phyloP scores from a whole-genome alignment of 768 basidiomycete species.

The Saitozyma podzolica region DNA sequence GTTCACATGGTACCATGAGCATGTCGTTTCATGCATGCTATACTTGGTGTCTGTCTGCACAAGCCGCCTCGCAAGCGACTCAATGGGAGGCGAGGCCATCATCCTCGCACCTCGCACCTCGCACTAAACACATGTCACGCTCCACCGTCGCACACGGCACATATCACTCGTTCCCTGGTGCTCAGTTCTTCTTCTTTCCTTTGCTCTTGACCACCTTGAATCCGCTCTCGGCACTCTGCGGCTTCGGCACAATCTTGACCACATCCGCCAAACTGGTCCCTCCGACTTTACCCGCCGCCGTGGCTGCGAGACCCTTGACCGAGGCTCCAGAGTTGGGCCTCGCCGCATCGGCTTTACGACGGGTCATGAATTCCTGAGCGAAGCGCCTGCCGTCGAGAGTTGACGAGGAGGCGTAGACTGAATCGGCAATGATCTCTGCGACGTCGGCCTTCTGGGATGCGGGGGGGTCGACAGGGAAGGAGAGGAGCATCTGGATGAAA shows the following conservation, averaged over 20 bases:
- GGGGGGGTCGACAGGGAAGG: slow-evolving; percentile 79
- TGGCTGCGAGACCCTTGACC: not conserved
- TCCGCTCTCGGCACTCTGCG: slow-evolving; percentile 68
- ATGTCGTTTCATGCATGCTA: too few relatives aligned
- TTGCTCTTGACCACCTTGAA: slow-evolving; percentile 96
- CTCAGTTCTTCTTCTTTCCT: slow-evolving; percentile 63
- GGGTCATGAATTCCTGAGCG: slow-evolving; percentile 83
- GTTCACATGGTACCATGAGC: too few relatives aligned
- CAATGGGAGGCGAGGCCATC: too few relatives aligned
- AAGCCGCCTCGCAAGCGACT: too few relatives aligned
- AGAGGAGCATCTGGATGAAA: slow-evolving; percentile 89
- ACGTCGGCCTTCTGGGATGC: slow-evolving; percentile 58
- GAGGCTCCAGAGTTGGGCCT: slow-evolving; percentile 5
- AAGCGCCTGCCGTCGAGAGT: slow-evolving; percentile 94
- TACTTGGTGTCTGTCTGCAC: too few relatives aligned
- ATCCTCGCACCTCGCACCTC: too few relatives aligned
- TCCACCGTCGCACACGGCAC: too few relatives aligned
- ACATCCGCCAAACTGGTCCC: slow-evolving; percentile 56
- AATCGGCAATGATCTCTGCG: slow-evolving; percentile 89
- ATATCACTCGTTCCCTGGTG: not conserved
- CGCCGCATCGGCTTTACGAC: slow-evolving; percentile 76
- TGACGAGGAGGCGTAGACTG: slow-evolving; percentile 90
- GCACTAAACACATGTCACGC: too few relatives aligned
- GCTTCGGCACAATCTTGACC: slow-evolving; percentile 82
- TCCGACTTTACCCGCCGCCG: slow-evolving; percentile 19